Base-by-base conservation (phyloP, 768 basidiomycete species). In the Leucosporidium creatinivorum region DNA sequence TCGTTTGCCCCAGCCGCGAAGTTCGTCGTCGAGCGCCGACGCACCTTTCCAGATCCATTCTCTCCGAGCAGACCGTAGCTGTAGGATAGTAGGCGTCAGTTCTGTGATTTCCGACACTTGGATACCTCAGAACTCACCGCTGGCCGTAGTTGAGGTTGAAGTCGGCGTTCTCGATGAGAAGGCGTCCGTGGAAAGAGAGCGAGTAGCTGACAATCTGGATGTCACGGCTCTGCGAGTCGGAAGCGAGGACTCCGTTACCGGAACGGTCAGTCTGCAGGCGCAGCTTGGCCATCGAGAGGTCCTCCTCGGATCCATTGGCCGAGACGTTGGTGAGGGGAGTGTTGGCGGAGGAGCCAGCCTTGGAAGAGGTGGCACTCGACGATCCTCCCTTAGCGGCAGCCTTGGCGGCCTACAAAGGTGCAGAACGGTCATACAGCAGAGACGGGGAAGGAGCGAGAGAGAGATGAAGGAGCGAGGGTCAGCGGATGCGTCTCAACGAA, bases 21-120 rank as follows among this genome's bases (percentile, higher is more conserved):
- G 21, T 51, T n/a, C 50, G 23, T 51, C 61, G 0, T 3, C 54
- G 58, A 58, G 0, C 62, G 48, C 28, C 26, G 48, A 74, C 75
- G 58, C 69, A 93, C 93, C 86, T 99, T 99, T 81, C 94, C 94
- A n/a, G 90, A 93, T 39, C 94, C 94, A 77, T 99, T 98, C 79
- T 97, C 92, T 48, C 94, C 94, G 52, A 99, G 82, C 39, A 99
- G 82, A 79, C 96, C 96, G 76, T 99, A 99, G 70, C 81, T 80
- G 67, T 17, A 17, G 23, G 17, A 47, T 4, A 15, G 13, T 13
- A 25, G 9, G 59, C 64, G 21, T 44, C 39, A 44, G 39, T 39
- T 48, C 59, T 3, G 48, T 25, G 9, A 30, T 62, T 36, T 17
- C 54, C 54, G 25, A 10, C 54, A 2, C 3, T 12, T 26, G 12